phyloP scores from a whole-genome alignment of 1,284 basidiomycete species.

The Phlebopus sp. region DNA sequence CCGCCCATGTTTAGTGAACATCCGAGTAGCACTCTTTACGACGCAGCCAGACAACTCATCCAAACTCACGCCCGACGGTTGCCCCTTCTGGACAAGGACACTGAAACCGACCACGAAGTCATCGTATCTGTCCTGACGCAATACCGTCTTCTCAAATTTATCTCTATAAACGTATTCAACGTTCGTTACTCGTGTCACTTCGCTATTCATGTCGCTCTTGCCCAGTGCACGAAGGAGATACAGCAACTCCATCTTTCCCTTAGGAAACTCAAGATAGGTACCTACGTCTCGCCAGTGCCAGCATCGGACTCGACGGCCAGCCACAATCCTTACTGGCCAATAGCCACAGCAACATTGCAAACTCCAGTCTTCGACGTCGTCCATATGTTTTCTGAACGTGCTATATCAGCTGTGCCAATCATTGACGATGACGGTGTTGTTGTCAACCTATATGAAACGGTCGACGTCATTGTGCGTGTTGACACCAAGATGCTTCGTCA shows the following conservation, averaged over 20 bases:
- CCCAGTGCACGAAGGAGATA: conserved; percentile 70
- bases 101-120: conserved; percentile 92
- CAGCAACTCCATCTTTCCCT: conserved; percentile 77
- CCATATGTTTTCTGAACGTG: conserved; percentile 95
- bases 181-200: conserved; percentile 7
- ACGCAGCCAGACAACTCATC: conserved; percentile 88
- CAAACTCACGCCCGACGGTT: conserved; percentile 94
- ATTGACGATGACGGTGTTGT: conserved; percentile 92
- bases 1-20: conserved; percentile 91
- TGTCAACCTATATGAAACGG: conserved; percentile 96
- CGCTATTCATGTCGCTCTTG: conserved; percentile 9
- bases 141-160: conserved; percentile 97
- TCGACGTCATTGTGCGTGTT: conserved; percentile 91
- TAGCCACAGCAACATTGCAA: conserved; percentile 88
- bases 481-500: background rate
- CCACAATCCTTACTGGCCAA: conserved; percentile 78
- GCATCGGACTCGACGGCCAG: conserved; percentile 42
- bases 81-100: conserved; percentile 91
- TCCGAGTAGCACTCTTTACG: conserved; percentile 85
- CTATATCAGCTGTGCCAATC: conserved; percentile 97
- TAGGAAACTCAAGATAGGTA: conserved; percentile 89
- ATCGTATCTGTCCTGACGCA: conserved; percentile 97
- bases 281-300: conserved; percentile 68
- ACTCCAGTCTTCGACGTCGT: conserved; percentile 98
- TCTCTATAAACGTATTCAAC: conserved; percentile 87